These are phyloP conservation scores for Entoloma clypeatum DNA, from an alignment of 1,284 basidiomycete species.

Conservation along the genomic window DNA sequence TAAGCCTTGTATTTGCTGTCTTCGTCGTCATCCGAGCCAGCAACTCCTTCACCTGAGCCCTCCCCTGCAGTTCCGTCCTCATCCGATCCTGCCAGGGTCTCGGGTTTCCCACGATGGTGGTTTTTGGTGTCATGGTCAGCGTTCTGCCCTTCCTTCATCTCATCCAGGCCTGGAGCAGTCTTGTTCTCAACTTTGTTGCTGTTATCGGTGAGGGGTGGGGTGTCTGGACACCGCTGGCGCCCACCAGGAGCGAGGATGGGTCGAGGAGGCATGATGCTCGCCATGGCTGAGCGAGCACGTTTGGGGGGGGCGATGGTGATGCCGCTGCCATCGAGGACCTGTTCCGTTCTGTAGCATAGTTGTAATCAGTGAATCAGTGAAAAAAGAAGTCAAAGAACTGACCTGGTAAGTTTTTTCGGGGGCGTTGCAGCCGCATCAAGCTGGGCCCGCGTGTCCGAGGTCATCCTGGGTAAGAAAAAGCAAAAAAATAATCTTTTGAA, in stretches of 20 bases:
- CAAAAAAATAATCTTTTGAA: background rate
- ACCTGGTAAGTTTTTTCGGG: background rate
- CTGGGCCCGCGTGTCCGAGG: background rate
- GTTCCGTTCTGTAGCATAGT: background rate
- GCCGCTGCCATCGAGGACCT: too few species aligned
- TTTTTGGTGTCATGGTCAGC: background rate
- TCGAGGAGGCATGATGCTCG: conserved; percentile 1
- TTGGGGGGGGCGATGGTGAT: background rate
- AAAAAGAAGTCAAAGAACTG: background rate
- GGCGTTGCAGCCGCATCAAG: background rate
- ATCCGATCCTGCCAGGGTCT: too few species aligned
- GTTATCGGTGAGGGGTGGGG: background rate
- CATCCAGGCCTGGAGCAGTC: background rate
- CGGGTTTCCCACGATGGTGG: background rate
- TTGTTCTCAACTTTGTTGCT: background rate
- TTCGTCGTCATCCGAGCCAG: background rate
- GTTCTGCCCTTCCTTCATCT: background rate
- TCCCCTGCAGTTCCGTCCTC: background rate
- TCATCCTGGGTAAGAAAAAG: conserved; percentile 1
- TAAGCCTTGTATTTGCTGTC: background rate
- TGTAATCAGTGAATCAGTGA: background rate
- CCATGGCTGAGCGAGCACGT: background rate
- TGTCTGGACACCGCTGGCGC: background rate
- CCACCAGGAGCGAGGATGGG: background rate
- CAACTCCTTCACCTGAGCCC: background rate